A percentile compares a stretch with the other conserved stretches of the same genome.
phyloP scores from a whole-genome alignment of 345 rosid species.

The Lepidium didymum region DNA sequence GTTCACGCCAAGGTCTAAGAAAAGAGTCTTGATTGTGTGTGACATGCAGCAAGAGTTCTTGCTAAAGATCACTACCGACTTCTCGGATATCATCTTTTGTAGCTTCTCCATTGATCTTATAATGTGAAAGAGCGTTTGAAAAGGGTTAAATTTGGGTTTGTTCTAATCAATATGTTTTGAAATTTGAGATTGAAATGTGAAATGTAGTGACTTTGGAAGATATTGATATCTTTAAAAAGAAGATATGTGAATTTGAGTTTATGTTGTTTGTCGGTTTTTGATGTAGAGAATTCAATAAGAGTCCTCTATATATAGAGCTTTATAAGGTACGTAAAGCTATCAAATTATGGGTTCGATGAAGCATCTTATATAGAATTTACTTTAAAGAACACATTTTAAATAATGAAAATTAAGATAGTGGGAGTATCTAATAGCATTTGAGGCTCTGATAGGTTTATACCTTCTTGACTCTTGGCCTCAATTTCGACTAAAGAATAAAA shows the following conservation, averaged over 20 bases:
- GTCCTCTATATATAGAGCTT: background rate
- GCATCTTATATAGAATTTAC: background rate
- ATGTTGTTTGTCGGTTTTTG: background rate
- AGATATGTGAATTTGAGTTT: conserved; percentile 11
- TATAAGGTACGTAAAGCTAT: background rate
- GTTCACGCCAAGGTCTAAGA: too few relatives aligned
- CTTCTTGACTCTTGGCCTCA: conserved; percentile 2
- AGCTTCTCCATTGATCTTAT: conserved; percentile 52
- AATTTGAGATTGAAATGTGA: background rate
- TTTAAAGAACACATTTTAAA: background rate
- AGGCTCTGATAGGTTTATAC: background rate
- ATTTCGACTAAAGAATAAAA: background rate
- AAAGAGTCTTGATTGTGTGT: too few relatives aligned
- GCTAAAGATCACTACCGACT: conserved; percentile 66
- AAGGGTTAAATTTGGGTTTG: background rate
- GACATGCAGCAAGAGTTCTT: too few relatives aligned
- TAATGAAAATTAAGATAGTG: background rate
- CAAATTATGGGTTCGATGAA: background rate
- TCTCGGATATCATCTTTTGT: conserved; percentile 51
- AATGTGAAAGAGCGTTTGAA: background rate
- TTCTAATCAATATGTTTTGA: too few relatives aligned
- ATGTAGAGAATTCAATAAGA: background rate
- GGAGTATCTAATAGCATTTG: background rate
- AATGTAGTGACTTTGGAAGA: background rate
- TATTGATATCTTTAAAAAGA: background rate